Conservation (phyloP, 148 eudicot species). For the Persicaria tinctoria region DNA sequence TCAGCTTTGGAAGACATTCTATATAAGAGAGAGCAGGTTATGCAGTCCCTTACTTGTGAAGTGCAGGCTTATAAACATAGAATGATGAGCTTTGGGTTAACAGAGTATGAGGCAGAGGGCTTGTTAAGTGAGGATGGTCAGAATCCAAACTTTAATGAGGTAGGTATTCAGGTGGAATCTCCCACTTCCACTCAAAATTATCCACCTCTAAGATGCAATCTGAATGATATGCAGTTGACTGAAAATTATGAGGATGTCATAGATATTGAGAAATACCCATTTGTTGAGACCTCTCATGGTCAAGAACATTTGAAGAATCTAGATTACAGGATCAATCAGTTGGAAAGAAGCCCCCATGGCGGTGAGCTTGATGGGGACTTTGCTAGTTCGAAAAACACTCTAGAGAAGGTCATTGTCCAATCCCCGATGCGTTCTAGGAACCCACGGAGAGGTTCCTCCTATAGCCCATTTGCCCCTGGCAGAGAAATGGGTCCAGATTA, state of each 20-base stretch:
- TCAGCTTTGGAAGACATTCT: constrained; percentile 59
- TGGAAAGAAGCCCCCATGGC: constrained; percentile 54
- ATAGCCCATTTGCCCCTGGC: constrained; percentile 37
- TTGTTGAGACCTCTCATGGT: constrained; percentile 59
- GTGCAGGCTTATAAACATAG: constrained; percentile 77
- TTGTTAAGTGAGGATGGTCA: constrained; percentile 29
- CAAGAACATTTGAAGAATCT: constrained; percentile 54
- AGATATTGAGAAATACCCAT: constrained; percentile 67
- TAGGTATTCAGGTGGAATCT: constrained; percentile 34
- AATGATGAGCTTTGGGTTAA: constrained; percentile 74
- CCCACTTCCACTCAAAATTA: constrained; percentile 38
- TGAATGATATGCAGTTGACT: constrained; percentile 36
- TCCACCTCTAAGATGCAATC: constrained; percentile 66
- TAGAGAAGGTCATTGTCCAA: constrained; percentile 65
- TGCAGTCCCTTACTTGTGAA: constrained; percentile 71
- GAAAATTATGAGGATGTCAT: constrained; percentile 46
- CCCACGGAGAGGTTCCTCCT: constrained; percentile 41
- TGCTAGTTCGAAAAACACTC: constrained; percentile 30
- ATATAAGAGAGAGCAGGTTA: constrained; percentile 69
- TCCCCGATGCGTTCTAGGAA: constrained; percentile 52
- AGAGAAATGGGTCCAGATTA: constrained; percentile 30
- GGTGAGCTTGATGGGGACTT: constrained; percentile 42
- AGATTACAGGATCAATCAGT: constrained; percentile 69
- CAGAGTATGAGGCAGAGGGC: constrained; percentile 74
- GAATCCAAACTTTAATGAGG: constrained; percentile 35